Percentiles rank a stretch among this genome's conserved stretches.
phyloP scores from a whole-genome alignment of 257 asterid genomes.

The Nicotiana benthamiana region DNA sequence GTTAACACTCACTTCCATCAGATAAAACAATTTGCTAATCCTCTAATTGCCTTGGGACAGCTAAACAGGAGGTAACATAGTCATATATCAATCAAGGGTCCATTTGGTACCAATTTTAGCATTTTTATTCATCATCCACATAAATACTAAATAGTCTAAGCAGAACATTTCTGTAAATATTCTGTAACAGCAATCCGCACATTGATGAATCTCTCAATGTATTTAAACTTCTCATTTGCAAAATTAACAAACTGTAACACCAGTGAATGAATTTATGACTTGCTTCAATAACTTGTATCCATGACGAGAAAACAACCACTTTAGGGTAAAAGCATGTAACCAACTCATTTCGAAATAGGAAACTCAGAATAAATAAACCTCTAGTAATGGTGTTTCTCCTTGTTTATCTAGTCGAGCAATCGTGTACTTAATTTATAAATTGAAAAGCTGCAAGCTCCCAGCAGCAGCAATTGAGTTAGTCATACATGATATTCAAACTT shows the following conservation, averaged over 20 bases:
- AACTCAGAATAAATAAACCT: background rate
- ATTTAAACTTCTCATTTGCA: background rate
- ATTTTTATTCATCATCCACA: background rate
- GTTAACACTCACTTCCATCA: background rate
- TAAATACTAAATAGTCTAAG: background rate
- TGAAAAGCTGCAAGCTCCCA: background rate
- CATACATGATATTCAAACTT: background rate
- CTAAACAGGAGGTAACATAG: background rate
- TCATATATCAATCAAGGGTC: background rate
- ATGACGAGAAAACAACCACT: background rate
- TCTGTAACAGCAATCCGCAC: background rate
- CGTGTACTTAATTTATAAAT: background rate
- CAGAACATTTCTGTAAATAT: background rate
- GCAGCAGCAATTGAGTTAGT: background rate
- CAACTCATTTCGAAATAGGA: background rate
- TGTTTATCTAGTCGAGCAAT: background rate
- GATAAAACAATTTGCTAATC: background rate
- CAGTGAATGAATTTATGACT: background rate
- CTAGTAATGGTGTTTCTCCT: background rate
- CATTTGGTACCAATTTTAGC: background rate
- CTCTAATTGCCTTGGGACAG: background rate
- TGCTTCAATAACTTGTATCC: background rate
- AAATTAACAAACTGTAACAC: background rate
- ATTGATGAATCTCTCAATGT: background rate
- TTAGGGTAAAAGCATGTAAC: background rate